Base-by-base conservation (phyloP, 116 monocot species). In the Papilionanthe hybrid region DNA sequence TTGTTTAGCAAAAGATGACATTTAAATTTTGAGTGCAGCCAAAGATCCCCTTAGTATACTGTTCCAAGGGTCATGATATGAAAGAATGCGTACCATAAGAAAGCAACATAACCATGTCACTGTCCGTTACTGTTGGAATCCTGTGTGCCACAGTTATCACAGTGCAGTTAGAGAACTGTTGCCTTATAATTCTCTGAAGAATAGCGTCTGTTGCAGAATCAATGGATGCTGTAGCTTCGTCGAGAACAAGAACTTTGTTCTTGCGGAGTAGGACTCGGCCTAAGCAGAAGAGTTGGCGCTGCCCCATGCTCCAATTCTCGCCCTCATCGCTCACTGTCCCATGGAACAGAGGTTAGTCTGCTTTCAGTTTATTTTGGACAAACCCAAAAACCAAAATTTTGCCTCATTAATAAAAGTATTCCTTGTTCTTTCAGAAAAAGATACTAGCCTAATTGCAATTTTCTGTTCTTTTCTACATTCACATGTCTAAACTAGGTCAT, bases 191-290 rank as follows among this genome's bases (percentile, higher is more conserved):
- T 17, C 47, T 82, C 80, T 92, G 92, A 22, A 92, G 75, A 42
- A 86, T 79, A 0, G 87, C 88, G 77, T 92, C 92, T 0, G 89
- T 92, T 13, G 87, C 86, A 42, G 89, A 84, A 63, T 92, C 92
- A 29, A 92, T 87, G 11, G 92, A 92, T 11, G 92, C 92, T 0
- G 92, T 92, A 42, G 92, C 92, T 81, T 92, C 92, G 55, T 89
- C 92, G 7, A 92, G 73, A 48, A 92, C 92, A 8, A 92, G 80
- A 65, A 92, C 83, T 75, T 72, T 89, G 86, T 88, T 92, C 85
- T 72, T 87, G 9, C 79, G 75, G 0, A 92, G 80, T 42, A 92
- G 89, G 29, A 84, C 87, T 11, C 92, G 80, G 1, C 92, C 92
- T 15, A 92, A 86, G 49, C 92, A 92, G 77, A 92, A 89, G 60